Evolutionary conservation across 176 grass and related monocot species (phyloP).

Genomic region (Areca catechu): DNA sequence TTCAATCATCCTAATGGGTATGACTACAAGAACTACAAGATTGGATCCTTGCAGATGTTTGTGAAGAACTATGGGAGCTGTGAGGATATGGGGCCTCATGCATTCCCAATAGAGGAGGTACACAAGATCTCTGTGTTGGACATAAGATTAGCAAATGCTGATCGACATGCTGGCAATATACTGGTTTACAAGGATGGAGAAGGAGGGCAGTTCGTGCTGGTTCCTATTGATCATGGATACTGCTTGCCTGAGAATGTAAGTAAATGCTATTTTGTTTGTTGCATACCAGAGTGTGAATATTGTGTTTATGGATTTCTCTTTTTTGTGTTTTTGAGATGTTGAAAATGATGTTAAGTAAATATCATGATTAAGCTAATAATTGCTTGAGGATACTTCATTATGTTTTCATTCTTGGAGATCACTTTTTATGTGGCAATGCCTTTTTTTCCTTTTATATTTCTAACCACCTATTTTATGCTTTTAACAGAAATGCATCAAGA

Average conservation of each 20-base stretch:
- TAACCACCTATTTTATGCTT: no score
- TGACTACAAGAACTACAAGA: neutral
- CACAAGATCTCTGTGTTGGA: conserved; percentile 11
- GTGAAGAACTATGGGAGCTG: conserved; percentile 12
- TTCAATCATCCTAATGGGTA: neutral
- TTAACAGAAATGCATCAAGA: no score
- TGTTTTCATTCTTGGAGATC: no score
- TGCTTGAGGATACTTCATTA: no score
- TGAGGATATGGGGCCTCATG: conserved; percentile 8
- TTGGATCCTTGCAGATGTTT: conserved; percentile 14
- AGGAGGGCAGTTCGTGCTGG: neutral
- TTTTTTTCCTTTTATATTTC: no score
- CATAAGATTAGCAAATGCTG: conserved; percentile 11
- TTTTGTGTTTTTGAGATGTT: neutral
- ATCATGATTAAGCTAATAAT: no score
- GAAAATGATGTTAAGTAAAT: no score
- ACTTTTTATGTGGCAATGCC: no score
- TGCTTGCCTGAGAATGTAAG: conserved; percentile 16
- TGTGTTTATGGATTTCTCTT: neutral
- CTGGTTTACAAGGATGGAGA: conserved; percentile 6
- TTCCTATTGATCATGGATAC: conserved; percentile 15
- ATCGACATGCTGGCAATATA: conserved; percentile 16
- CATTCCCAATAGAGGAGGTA: conserved; percentile 7
- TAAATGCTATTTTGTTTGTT: neutral
- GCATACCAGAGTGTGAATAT: no score